A percentile compares a stretch with the other conserved stretches of the same genome.
Evolutionary conservation across 305 asterid genomes (phyloP).

Genomic region (Fraxinus velutina): DNA sequence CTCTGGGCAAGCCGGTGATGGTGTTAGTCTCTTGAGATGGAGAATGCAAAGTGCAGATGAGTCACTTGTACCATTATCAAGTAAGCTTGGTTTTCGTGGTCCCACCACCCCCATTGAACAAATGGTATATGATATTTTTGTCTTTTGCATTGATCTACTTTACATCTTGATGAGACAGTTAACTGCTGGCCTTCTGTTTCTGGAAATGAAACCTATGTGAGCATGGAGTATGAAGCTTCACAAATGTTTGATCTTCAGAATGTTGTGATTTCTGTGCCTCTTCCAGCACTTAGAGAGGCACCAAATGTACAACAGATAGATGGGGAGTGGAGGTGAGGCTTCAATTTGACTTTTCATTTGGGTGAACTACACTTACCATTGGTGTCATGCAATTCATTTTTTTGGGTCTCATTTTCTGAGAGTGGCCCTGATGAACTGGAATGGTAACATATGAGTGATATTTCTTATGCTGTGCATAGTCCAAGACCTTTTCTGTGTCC

Average conservation of each 20-base stretch:
- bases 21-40: slow-evolving; percentile 75
- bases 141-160: neutral
- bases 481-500: neutral
- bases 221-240: slow-evolving; percentile 69
- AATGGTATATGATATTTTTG: neutral
- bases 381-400: slow-evolving; percentile 12
- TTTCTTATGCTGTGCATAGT: neutral
- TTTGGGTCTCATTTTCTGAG: neutral
- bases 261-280: slow-evolving; percentile 82
- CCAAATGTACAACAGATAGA: slow-evolving; percentile 73
- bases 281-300: slow-evolving; percentile 82
- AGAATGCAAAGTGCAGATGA: slow-evolving; percentile 86
- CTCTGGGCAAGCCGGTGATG: slow-evolving; percentile 65
- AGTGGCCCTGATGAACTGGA: neutral
- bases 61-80: slow-evolving; percentile 75
- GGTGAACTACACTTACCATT: neutral
- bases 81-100: slow-evolving; percentile 41
- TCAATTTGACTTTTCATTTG: slow-evolving; percentile 19
- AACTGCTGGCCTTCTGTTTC: slow-evolving; percentile 88
- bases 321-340: slow-evolving; percentile 82
- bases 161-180: slow-evolving; percentile 38
- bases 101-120: neutral
- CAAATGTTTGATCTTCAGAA: slow-evolving; percentile 66
- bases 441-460: neutral
- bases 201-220: slow-evolving; percentile 68